Conservation (phyloP, 2,329 filamentous ascomycete species). For the Penicillium sp. region DNA sequence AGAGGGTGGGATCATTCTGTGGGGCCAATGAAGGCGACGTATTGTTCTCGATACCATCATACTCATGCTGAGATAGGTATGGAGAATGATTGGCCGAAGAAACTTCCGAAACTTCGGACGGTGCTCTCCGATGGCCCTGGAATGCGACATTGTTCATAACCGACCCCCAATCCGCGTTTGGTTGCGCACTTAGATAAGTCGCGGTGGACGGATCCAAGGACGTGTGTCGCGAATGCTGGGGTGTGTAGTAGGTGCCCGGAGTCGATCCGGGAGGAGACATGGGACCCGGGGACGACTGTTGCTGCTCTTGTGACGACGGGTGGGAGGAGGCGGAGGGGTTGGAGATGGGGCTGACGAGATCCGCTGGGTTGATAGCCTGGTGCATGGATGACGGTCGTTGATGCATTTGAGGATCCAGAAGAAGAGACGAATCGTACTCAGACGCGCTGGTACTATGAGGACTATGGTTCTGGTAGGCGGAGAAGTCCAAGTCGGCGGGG, state of each 20-base stretch:
- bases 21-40: constrained; percentile 81
- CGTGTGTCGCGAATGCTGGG: constrained; percentile 62
- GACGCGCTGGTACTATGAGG: constrained; percentile 34
- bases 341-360: constrained; percentile 51
- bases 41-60: constrained; percentile 71
- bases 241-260: constrained; percentile 56
- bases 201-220: constrained; percentile 66
- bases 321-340: constrained; percentile 62
- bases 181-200: constrained; percentile 58
- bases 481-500: constrained; percentile 43
- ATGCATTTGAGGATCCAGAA: constrained; percentile 48
- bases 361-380: constrained; percentile 52
- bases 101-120: constrained; percentile 91
- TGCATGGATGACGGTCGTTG: constrained; percentile 40
- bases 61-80: constrained; percentile 75
- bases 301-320: constrained; percentile 56
- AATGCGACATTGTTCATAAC: constrained; percentile 65
- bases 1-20: constrained; percentile 71
- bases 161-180: constrained; percentile 61
- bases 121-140: constrained; percentile 78
- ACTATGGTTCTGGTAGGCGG: constrained; percentile 41
- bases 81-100: constrained; percentile 85
- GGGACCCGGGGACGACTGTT: constrained; percentile 58
- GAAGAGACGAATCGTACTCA: constrained; percentile 43
- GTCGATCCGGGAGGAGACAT: constrained; percentile 60